Base-by-base conservation (phyloP, 1,284 basidiomycete genomes). In the Flammula alnicola region DNA sequence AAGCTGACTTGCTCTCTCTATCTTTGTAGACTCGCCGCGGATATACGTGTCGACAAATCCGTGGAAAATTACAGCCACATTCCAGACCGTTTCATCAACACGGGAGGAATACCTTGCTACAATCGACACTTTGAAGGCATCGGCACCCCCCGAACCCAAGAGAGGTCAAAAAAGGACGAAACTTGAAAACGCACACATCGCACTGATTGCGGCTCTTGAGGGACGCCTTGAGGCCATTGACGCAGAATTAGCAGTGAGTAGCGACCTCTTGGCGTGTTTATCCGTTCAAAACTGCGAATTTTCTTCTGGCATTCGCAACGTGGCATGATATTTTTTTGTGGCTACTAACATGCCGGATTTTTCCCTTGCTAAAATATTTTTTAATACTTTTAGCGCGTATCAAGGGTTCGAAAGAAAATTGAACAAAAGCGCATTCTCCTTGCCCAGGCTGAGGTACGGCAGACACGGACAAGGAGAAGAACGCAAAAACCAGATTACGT, bases 31-130 rank as follows among this genome's bases (percentile, higher is more conserved):
- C 73, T 91, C 90, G 43, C 86, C 89, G 32, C 81, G 89, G 53
- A 71, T 91, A 49, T 92, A 89, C 62, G 70, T 79, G 27, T 91
- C 90, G 23, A 88, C 86, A 8, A 92, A 92, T 65, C 89, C 89
- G 25, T 92, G 89, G 90, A 92, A 91, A 72, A 83, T 84, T 29
- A 81, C 85, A 12, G 81, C 87, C 22, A 83, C 83, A 20, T 88
- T 91, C 63, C 77, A 84, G 57, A 76, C 83, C 12, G 68, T 86
- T 43, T 80, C 86, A 4, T 84, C 85, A 3, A 85, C 85, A 14
- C 77, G 78, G 33, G 84, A 84, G 44, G 87, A 91, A 62, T 91
- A 90, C 61, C 54, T 83, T 22, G 73, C 71, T 12, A 65, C 81
- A 39, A 74, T 91, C 52, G 83, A 84, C 55, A 72, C 73, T 45